Evolutionary conservation across 768 basidiomycete species (phyloP).

Genomic region (Exsudoporus frostii): DNA sequence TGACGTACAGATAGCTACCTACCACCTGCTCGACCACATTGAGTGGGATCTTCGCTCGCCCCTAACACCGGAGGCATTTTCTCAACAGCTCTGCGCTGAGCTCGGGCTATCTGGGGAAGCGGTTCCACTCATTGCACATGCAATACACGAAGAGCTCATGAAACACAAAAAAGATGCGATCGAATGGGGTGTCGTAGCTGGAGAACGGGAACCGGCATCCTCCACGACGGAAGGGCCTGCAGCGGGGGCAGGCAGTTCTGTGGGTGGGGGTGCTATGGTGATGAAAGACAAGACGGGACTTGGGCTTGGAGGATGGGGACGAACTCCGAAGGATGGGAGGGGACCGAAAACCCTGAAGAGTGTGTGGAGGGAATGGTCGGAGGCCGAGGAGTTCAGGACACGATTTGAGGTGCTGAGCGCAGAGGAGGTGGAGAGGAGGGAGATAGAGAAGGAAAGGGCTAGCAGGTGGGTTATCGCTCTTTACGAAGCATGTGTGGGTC

Average conservation of each 20-base stretch:
- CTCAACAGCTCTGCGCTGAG: constrained; percentile 75
- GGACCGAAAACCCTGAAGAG: constrained; percentile 82
- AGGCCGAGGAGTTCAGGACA: constrained; percentile 87
- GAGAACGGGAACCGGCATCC: constrained; percentile 38
- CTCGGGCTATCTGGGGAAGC: constrained; percentile 89
- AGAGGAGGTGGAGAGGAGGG: constrained; percentile 90
- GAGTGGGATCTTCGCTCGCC: constrained; percentile 98
- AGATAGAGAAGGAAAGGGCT: constrained; percentile 83
- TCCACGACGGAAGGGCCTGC: constrained; percentile 16
- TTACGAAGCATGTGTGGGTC: not conserved
- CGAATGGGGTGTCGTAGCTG: constrained; percentile 87
- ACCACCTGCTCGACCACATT: constrained; percentile 91
- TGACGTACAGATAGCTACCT: constrained; percentile 92
- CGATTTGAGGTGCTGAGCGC: constrained; percentile 80
- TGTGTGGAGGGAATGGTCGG: constrained; percentile 94
- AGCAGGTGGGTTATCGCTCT: constrained; percentile 45
- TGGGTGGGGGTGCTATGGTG: constrained; percentile 44
- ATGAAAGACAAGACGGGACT: constrained; percentile 82
- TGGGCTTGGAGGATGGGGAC: constrained; percentile 69
- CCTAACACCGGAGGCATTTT: constrained; percentile 85
- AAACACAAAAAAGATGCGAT: constrained; percentile 94
- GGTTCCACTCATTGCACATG: constrained; percentile 84
- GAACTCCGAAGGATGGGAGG: constrained; percentile 71
- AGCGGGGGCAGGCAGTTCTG: constrained; percentile 5
- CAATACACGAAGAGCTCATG: constrained; percentile 91